Evolutionary conservation across 1,284 basidiomycete genomes (phyloP).

Genomic region (Ceratobasidium sp.): DNA sequence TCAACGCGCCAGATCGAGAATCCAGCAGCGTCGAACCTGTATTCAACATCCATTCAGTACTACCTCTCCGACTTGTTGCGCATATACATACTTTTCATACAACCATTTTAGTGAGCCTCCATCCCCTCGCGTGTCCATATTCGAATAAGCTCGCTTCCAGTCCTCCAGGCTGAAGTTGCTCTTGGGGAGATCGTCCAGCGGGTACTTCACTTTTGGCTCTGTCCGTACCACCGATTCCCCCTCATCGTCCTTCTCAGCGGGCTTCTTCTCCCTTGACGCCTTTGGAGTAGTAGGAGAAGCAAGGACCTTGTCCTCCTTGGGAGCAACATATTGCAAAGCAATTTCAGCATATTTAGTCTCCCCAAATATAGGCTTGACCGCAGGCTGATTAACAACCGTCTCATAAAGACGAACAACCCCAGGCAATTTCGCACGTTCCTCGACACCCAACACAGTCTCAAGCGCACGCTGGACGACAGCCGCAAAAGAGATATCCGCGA

Average conservation of each 20-base stretch:
- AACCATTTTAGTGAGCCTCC: slow-evolving; percentile 86
- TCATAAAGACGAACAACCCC: slow-evolving; percentile 87
- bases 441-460: slow-evolving; percentile 70
- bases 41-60: slow-evolving; percentile 2
- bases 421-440: slow-evolving; percentile 74
- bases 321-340: slow-evolving; percentile 77
- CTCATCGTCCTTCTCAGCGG: slow-evolving; percentile 73
- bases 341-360: slow-evolving; percentile 76
- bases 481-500: slow-evolving; percentile 87
- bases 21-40: slow-evolving; percentile 78
- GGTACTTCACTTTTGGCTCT: slow-evolving; percentile 90
- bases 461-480: slow-evolving; percentile 67
- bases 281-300: slow-evolving; percentile 66
- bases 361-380: slow-evolving; percentile 75
- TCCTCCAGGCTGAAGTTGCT: slow-evolving; percentile 96
- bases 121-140: slow-evolving; percentile 90
- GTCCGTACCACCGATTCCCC: slow-evolving; percentile 69
- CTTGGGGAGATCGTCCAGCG: slow-evolving; percentile 92
- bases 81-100: slow-evolving; percentile 79
- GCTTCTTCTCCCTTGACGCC: slow-evolving; percentile 68
- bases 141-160: slow-evolving; percentile 98
- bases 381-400: slow-evolving; percentile 86
- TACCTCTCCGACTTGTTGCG: slow-evolving; percentile 17
- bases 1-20: slow-evolving; percentile 54
- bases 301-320: slow-evolving; percentile 64